Conservation (phyloP, 2,329 filamentous ascomycete species). For the Fusarium haematococcum region DNA sequence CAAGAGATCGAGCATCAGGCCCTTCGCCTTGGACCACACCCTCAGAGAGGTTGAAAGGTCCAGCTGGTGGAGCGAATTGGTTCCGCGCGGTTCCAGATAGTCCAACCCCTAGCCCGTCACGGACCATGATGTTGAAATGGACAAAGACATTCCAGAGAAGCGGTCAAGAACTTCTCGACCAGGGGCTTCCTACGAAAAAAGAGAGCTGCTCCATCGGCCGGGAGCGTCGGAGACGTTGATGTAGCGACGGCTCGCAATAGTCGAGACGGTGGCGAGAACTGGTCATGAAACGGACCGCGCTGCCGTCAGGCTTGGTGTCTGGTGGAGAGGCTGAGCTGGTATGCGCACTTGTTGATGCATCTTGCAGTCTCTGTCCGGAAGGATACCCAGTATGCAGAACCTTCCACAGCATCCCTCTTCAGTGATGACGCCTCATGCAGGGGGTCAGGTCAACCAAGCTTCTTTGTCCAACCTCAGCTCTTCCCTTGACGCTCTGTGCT, state of each 20-base stretch:
- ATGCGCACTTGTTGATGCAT: neutral
- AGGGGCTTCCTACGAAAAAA: neutral
- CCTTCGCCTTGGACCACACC: neutral
- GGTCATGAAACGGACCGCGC: slow-evolving; percentile 34
- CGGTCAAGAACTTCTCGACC: slow-evolving; percentile 18
- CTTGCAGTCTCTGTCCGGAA: neutral
- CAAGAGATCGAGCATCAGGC: slow-evolving; percentile 20
- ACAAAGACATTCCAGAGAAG: slow-evolving; percentile 5
- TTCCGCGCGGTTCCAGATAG: neutral
- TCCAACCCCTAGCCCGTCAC: slow-evolving; percentile 7
- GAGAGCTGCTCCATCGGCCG: neutral
- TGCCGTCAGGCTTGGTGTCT: slow-evolving; percentile 13
- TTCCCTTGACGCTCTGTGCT: neutral
- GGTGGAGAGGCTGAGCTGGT: neutral
- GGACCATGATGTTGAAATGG: slow-evolving; percentile 6
- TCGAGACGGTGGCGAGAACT: slow-evolving; percentile 8
- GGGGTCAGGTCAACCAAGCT: neutral
- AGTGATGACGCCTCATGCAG: slow-evolving; percentile 1
- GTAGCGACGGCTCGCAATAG: slow-evolving; percentile 6
- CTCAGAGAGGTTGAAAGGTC: neutral
- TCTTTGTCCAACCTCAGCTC: neutral
- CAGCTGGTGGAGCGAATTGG: slow-evolving; percentile 6
- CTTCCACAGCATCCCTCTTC: neutral
- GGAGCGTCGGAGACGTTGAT: slow-evolving; percentile 3
- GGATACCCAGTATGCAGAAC: neutral